Evolutionary conservation across 164 flowering plant species (phyloP).

Genomic region (Berberis thunbergii): DNA sequence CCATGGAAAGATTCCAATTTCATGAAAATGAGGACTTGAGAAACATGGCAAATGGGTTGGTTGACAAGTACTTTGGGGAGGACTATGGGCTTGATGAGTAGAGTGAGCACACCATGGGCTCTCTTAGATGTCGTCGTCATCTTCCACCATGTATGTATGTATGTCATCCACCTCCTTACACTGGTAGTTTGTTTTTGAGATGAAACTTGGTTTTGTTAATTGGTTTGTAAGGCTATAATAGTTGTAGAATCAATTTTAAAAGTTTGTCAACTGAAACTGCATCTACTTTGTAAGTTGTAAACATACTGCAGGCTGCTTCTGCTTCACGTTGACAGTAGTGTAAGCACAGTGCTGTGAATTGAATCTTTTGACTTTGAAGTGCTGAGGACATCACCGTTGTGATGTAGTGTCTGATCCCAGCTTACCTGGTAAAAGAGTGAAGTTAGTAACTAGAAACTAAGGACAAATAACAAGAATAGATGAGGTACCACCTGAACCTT

Average conservation of each 20-base stretch:
- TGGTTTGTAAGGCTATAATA: neutral
- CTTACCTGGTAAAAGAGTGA: slow-evolving; percentile 2
- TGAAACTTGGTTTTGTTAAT: neutral
- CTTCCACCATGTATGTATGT: neutral
- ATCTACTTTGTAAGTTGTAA: no score
- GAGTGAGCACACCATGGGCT: neutral
- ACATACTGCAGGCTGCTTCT: no score
- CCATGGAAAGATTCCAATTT: slow-evolving; percentile 95
- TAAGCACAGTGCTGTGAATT: no score
- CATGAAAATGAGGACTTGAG: slow-evolving; percentile 90
- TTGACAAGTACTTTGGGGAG: slow-evolving; percentile 88
- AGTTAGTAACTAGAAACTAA: neutral
- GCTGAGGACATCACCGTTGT: no score
- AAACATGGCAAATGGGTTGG: slow-evolving; percentile 84
- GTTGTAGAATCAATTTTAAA: neutral
- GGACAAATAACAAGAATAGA: neutral
- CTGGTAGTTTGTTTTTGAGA: neutral
- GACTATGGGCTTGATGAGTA: slow-evolving; percentile 72
- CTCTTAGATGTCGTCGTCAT: no score
- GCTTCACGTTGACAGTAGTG: no score
- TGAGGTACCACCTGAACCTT: neutral
- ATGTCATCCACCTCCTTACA: neutral
- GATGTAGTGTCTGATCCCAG: neutral
- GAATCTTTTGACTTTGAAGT: no score
- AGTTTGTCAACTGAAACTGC: neutral